Evolutionary conservation across 352 stramenopile species (phyloP).

Genomic region (Globisporangium lucens): DNA sequence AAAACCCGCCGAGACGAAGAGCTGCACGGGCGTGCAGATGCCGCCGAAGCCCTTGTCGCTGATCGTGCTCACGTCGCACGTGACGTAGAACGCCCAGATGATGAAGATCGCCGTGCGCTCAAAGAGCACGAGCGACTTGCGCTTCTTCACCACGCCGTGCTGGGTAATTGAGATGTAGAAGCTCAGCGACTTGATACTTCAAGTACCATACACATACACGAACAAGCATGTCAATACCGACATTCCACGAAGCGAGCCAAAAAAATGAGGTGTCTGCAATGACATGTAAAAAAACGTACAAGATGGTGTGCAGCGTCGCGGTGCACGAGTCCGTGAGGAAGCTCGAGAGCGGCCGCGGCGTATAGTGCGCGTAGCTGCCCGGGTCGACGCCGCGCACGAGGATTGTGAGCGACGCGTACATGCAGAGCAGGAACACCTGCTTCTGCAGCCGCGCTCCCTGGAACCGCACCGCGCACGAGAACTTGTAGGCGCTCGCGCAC

Average conservation of each 20-base stretch:
- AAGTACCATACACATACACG: background rate
- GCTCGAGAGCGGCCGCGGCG: slow-evolving; percentile 33
- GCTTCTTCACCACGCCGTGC: slow-evolving; percentile 33
- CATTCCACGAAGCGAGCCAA: background rate
- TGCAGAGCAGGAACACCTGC: slow-evolving; percentile 46
- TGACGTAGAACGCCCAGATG: slow-evolving; percentile 43
- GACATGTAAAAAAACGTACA: slow-evolving; percentile 26
- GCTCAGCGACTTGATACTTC: slow-evolving; percentile 40
- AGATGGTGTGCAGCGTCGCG: slow-evolving; percentile 53
- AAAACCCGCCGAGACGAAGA: slow-evolving; percentile 22
- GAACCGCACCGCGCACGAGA: slow-evolving; percentile 32
- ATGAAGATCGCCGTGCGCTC: slow-evolving; percentile 26
- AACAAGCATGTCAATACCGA: background rate
- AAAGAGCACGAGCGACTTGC: slow-evolving; percentile 22
- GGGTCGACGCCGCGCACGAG: slow-evolving; percentile 55
- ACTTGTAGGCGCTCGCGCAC: slow-evolving; percentile 40
- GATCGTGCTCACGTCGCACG: slow-evolving; percentile 30
- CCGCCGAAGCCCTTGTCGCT: slow-evolving; percentile 33
- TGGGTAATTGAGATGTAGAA: slow-evolving; percentile 66
- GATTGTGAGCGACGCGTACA: slow-evolving; percentile 49
- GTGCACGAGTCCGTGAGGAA: slow-evolving; percentile 64
- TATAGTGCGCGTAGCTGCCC: slow-evolving; percentile 42
- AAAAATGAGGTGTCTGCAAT: background rate
- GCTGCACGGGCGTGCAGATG: slow-evolving; percentile 21
- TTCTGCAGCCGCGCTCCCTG: slow-evolving; percentile 44